phyloP scores from a whole-genome alignment of 305 asterid species.

The Fraxinus velutina region DNA sequence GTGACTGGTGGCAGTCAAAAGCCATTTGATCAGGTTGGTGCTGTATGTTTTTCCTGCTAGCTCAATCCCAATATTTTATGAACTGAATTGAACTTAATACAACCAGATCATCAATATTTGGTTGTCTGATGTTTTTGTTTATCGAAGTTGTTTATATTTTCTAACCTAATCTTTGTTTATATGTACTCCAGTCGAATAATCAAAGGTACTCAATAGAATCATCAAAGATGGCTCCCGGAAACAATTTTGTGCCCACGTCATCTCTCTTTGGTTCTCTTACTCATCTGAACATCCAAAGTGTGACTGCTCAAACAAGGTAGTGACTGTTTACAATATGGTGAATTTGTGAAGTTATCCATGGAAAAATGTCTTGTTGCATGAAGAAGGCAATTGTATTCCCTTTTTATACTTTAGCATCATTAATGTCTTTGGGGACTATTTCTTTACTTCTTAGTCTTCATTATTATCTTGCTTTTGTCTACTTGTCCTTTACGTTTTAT shows the following conservation, averaged over 20 bases:
- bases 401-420: not conserved
- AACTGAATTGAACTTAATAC: conserved; percentile 5
- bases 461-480: not conserved
- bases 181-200: conserved; percentile 36
- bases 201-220: conserved; percentile 32
- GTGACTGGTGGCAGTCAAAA: conserved; percentile 29
- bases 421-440: not conserved
- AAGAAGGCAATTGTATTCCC: not conserved
- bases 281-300: conserved; percentile 25
- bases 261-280: conserved; percentile 32
- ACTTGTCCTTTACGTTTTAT: conserved; percentile 1
- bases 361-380: not conserved
- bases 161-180: conserved; percentile 16
- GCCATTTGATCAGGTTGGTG: conserved; percentile 45
- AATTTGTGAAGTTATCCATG: not conserved
- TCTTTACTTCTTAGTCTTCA: not conserved
- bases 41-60: conserved; percentile 7
- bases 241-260: conserved; percentile 25
- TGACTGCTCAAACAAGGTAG: conserved; percentile 36
- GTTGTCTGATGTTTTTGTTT: conserved; percentile 18
- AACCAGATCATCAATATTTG: conserved; percentile 11
- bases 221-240: conserved; percentile 32
- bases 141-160: not conserved
- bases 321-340: conserved; percentile 3
- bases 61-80: conserved; percentile 6